phyloP scores from a whole-genome alignment of 2,329 filamentous ascomycete species.

The Conoideocrella luteorostrata region DNA sequence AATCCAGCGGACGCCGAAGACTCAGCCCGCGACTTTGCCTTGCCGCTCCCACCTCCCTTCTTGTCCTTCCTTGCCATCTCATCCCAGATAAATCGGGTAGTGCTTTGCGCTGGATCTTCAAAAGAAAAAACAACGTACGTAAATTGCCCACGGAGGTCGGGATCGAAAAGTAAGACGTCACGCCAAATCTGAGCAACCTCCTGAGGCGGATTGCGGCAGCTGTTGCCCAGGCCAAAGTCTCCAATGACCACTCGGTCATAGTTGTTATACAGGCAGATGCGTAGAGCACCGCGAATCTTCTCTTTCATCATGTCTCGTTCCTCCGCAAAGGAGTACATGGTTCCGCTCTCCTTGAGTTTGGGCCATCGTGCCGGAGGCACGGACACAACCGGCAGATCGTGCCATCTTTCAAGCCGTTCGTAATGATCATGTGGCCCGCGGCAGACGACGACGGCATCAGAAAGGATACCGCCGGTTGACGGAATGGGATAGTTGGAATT shows the following conservation, averaged over 20 bases:
- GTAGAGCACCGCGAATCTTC: slow-evolving; percentile 64
- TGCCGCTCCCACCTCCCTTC: slow-evolving; percentile 24
- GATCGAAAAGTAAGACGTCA: slow-evolving; percentile 56
- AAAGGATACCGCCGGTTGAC: slow-evolving; percentile 62
- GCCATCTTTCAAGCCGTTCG: slow-evolving; percentile 48
- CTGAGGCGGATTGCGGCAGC: slow-evolving; percentile 57
- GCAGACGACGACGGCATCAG: slow-evolving; percentile 65
- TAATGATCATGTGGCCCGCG: slow-evolving; percentile 64
- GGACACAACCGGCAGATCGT: slow-evolving; percentile 63
- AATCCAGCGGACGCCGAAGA: slow-evolving; percentile 22
- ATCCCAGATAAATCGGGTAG: slow-evolving; percentile 45
- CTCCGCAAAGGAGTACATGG: slow-evolving; percentile 63
- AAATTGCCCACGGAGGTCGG: slow-evolving; percentile 56
- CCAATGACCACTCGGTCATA: slow-evolving; percentile 55
- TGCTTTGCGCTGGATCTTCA: slow-evolving; percentile 50
- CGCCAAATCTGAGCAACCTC: slow-evolving; percentile 62
- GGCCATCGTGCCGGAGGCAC: slow-evolving; percentile 67
- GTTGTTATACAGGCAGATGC: slow-evolving; percentile 58
- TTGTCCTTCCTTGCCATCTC: slow-evolving; percentile 48
- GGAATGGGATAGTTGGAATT: slow-evolving; percentile 64
- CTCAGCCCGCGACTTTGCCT: slow-evolving; percentile 26
- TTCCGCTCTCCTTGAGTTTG: slow-evolving; percentile 62
- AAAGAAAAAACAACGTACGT: slow-evolving; percentile 58
- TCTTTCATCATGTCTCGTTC: slow-evolving; percentile 67
- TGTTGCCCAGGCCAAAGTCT: slow-evolving; percentile 59